Evolutionary conservation across 2,329 filamentous ascomycete genomes (phyloP).

Genomic region (Neoarthrinium moseri): DNA sequence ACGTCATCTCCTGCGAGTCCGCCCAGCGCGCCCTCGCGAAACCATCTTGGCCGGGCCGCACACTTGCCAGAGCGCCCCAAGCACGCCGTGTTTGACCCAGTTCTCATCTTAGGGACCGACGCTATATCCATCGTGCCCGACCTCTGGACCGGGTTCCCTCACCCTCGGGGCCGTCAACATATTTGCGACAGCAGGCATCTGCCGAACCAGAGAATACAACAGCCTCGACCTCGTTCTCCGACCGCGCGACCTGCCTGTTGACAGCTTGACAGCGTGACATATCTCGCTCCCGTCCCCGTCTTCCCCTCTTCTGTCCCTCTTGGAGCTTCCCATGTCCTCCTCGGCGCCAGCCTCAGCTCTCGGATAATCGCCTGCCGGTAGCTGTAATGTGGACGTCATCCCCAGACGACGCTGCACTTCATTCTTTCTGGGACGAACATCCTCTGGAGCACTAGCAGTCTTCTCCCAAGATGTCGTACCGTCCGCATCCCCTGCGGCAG

Average conservation of each 20-base stretch:
- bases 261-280: background rate
- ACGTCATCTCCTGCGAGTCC: slow-evolving; percentile 1
- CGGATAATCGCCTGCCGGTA: background rate
- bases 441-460: slow-evolving; percentile 21
- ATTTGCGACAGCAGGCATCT: slow-evolving; percentile 2
- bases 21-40: slow-evolving; percentile 6
- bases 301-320: background rate
- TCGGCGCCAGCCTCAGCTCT: background rate
- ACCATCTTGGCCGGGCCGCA: background rate
- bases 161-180: background rate
- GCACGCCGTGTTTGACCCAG: slow-evolving; percentile 3
- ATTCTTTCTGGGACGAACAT: slow-evolving; percentile 23
- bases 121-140: background rate
- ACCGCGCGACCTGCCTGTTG: too few species aligned
- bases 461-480: slow-evolving; percentile 50
- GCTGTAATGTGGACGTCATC: slow-evolving; percentile 30
- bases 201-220: background rate
- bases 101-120: slow-evolving; percentile 2
- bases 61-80: slow-evolving; percentile 4
- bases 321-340: background rate
- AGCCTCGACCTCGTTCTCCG: background rate
- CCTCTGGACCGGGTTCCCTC: background rate
- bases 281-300: background rate
- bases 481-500: slow-evolving; percentile 57
- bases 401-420: slow-evolving; percentile 15